These are phyloP conservation scores for Ehretia macrophylla DNA, from an alignment of 257 asterid species.

Conservation along the genomic window DNA sequence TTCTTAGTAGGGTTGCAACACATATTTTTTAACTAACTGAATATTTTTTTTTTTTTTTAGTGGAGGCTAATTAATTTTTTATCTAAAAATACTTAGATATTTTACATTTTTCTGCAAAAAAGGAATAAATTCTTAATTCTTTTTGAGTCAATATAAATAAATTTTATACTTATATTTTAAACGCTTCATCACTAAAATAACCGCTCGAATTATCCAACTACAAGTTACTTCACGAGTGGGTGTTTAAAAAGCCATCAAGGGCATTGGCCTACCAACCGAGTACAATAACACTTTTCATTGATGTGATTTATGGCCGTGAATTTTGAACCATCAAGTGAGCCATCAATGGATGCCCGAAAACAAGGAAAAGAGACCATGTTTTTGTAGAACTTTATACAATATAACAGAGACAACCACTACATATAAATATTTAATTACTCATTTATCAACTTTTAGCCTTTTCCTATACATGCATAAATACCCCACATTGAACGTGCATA, in stretches of 20 bases:
- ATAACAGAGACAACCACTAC: conserved; percentile 12
- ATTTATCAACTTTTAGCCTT: conserved; percentile 1
- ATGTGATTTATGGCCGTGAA: conserved; percentile 61
- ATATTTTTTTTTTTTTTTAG: too few species aligned
- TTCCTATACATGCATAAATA: neutral
- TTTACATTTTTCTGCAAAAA: too few species aligned
- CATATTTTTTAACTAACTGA: too few species aligned
- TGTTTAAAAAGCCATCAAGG: too few species aligned
- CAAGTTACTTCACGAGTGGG: too few species aligned
- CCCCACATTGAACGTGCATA: neutral
- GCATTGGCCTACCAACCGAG: conserved; percentile 18
- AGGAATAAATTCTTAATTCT: too few species aligned
- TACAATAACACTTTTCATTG: conserved; percentile 49
- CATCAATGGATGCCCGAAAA: conserved; percentile 31
- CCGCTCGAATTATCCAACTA: conserved; percentile 12
- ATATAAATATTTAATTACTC: too few species aligned
- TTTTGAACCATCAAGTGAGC: conserved; percentile 44
- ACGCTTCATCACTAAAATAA: neutral
- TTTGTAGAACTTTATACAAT: conserved; percentile 14
- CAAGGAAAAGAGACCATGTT: conserved; percentile 25
- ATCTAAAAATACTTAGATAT: too few species aligned
- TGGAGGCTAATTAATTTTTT: too few species aligned
- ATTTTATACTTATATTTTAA: too few species aligned
- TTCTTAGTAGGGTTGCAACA: too few species aligned
- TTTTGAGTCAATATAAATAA: too few species aligned